A percentile compares a stretch with the other conserved stretches of the same genome.
phyloP scores from a whole-genome alignment of 2,329 filamentous ascomycete genomes.

The Coniosporium tulheliwenetii region DNA sequence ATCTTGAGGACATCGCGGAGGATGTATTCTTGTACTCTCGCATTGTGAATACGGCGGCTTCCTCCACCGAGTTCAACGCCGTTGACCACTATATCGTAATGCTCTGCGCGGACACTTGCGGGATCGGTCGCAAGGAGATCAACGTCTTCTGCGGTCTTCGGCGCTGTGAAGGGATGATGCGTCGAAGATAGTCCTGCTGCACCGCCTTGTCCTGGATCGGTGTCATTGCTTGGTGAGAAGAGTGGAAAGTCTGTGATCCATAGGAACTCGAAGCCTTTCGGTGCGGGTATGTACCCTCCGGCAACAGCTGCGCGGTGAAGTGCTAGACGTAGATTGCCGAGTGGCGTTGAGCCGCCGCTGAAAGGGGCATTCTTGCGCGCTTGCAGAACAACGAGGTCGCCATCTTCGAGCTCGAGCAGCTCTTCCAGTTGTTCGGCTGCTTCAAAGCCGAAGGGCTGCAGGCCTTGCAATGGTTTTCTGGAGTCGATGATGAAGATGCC shows the following conservation, averaged over 20 bases:
- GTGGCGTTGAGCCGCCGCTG: constrained; percentile 53
- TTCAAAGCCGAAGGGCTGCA: constrained; percentile 64
- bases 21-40: constrained; percentile 68
- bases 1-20: constrained; percentile 74
- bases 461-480: constrained; percentile 56
- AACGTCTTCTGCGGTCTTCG: constrained; percentile 55
- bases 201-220: constrained; percentile 67
- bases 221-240: constrained; percentile 57
- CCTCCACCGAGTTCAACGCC: constrained; percentile 89
- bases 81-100: constrained; percentile 93
- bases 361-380: constrained; percentile 52
- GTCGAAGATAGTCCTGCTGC: constrained; percentile 67
- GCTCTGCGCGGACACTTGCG: constrained; percentile 59
- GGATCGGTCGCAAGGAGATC: constrained; percentile 60
- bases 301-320: constrained; percentile 55
- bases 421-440: constrained; percentile 43
- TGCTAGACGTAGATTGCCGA: constrained; percentile 58
- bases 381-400: constrained; percentile 70
- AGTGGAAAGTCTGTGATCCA: constrained; percentile 90
- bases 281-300: constrained; percentile 37
- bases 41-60: constrained; percentile 78
- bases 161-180: constrained; percentile 93
- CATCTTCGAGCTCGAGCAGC: constrained; percentile 41
- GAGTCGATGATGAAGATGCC: constrained; percentile 64
- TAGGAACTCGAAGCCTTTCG: constrained; percentile 47